These are phyloP conservation scores for Dendrobium huoshanense DNA, from an alignment of 106 monocot genomes.

Conservation along the genomic window DNA sequence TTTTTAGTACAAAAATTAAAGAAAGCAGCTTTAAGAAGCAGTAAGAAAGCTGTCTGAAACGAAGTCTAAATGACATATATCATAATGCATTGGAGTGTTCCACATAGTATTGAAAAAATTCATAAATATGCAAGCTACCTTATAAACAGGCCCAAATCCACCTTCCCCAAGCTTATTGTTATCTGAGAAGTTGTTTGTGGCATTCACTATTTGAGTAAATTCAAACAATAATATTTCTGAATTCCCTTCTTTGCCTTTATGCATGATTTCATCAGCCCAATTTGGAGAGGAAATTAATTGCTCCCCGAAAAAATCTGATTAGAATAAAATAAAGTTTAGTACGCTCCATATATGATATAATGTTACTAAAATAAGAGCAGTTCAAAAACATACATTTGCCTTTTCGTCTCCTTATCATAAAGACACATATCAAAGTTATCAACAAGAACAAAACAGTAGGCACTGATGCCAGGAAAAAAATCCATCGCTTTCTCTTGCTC, in stretches of 20 bases:
- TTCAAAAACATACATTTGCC: not conserved
- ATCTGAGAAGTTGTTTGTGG: not conserved
- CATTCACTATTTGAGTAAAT: not conserved
- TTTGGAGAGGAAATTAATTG: not conserved
- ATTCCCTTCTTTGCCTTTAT: not conserved
- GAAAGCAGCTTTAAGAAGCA: too few relatives aligned
- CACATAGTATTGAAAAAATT: too few relatives aligned
- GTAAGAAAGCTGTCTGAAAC: too few relatives aligned
- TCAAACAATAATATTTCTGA: not conserved
- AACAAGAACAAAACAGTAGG: not conserved
- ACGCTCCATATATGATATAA: not conserved
- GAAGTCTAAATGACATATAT: too few relatives aligned
- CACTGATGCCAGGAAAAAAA: not conserved
- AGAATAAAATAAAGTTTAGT: not conserved
- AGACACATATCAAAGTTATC: not conserved
- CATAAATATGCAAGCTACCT: constrained; percentile 14
- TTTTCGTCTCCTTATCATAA: not conserved
- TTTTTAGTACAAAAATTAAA: too few relatives aligned
- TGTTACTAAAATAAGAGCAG: not conserved
- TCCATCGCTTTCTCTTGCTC: not conserved
- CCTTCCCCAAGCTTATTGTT: not conserved
- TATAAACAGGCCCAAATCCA: constrained; percentile 35
- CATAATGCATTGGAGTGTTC: too few relatives aligned
- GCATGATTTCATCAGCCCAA: not conserved
- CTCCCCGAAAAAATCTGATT: not conserved